Evolutionary conservation across 345 rosid species (phyloP).

Genomic region (Camelina sativa): DNA sequence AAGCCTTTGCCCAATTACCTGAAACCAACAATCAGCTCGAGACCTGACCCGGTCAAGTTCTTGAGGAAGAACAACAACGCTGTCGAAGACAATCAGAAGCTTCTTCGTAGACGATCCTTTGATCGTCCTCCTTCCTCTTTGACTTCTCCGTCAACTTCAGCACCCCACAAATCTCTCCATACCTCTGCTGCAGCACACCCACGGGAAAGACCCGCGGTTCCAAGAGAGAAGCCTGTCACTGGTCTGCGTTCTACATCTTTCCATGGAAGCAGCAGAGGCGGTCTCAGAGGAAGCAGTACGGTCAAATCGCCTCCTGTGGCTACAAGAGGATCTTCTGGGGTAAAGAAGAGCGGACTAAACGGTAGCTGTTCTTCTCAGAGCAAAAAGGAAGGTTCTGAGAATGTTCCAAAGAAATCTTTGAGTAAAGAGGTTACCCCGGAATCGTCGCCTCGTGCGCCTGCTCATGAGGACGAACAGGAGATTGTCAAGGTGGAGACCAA

Average conservation of each 20-base stretch:
- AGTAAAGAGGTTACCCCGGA: slow-evolving; percentile 35
- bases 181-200: slow-evolving; percentile 49
- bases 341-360: slow-evolving; percentile 41
- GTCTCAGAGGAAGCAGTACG: slow-evolving; percentile 28
- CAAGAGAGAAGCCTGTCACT: slow-evolving; percentile 46
- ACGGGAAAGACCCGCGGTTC: slow-evolving; percentile 41
- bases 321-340: slow-evolving; percentile 26
- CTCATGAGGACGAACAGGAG: slow-evolving; percentile 43
- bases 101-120: slow-evolving; percentile 71
- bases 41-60: slow-evolving; percentile 47
- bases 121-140: slow-evolving; percentile 64
- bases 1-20: slow-evolving; percentile 61
- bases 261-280: slow-evolving; percentile 42
- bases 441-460: slow-evolving; percentile 20
- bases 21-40: slow-evolving; percentile 63
- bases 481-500: slow-evolving; percentile 37
- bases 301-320: slow-evolving; percentile 40
- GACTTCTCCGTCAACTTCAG: slow-evolving; percentile 48
- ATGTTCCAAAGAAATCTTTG: slow-evolving; percentile 16
- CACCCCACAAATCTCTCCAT: slow-evolving; percentile 40
- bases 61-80: slow-evolving; percentile 46
- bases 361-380: slow-evolving; percentile 34
- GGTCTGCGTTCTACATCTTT: slow-evolving; percentile 45
- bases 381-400: slow-evolving; percentile 38
- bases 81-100: slow-evolving; percentile 47